A percentile compares a stretch with the other conserved stretches of the same genome.
Evolutionary conservation across 805 yeast species (phyloP).

Genomic region (Peterozyma toletana): DNA sequence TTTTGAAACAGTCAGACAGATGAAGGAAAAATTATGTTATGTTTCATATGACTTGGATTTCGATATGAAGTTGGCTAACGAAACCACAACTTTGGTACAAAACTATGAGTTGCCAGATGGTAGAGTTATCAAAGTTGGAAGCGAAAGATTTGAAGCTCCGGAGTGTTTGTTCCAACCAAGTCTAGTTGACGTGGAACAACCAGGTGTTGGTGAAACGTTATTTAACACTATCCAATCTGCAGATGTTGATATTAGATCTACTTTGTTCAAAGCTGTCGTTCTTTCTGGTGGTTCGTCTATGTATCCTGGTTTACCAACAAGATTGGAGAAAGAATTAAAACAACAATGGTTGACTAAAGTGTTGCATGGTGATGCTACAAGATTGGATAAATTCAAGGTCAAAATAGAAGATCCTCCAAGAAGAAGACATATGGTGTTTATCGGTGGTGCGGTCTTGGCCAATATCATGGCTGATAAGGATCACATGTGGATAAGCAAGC

Average conservation of each 20-base stretch:
- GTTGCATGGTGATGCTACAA: constrained; percentile 75
- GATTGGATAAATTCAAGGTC: constrained; percentile 88
- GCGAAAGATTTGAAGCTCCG: constrained; percentile 94
- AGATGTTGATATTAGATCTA: constrained; percentile 86
- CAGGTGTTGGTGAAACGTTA: constrained; percentile 89
- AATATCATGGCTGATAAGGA: constrained; percentile 98
- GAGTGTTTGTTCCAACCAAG: constrained; percentile 96
- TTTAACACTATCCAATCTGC: constrained; percentile 93
- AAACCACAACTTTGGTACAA: constrained; percentile 93
- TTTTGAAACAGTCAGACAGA: constrained; percentile 96
- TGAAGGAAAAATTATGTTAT: constrained; percentile 92
- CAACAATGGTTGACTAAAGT: constrained; percentile 93
- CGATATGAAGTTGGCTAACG: constrained; percentile 81
- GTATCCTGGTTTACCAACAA: constrained; percentile 97
- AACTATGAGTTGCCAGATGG: constrained; percentile 95
- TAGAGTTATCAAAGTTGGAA: constrained; percentile 85
- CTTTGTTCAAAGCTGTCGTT: constrained; percentile 86
- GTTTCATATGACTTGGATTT: constrained; percentile 91
- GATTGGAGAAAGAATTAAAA: constrained; percentile 92
- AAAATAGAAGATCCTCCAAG: constrained; percentile 98
- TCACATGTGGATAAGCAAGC: constrained; percentile 94
- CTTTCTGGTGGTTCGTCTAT: constrained; percentile 96
- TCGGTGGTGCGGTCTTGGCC: constrained; percentile 98
- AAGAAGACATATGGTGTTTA: constrained; percentile 97
- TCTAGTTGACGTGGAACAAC: constrained; percentile 92